phyloP scores from a whole-genome alignment of 441 rosid genomes.

The Adansonia madagascariensis region DNA sequence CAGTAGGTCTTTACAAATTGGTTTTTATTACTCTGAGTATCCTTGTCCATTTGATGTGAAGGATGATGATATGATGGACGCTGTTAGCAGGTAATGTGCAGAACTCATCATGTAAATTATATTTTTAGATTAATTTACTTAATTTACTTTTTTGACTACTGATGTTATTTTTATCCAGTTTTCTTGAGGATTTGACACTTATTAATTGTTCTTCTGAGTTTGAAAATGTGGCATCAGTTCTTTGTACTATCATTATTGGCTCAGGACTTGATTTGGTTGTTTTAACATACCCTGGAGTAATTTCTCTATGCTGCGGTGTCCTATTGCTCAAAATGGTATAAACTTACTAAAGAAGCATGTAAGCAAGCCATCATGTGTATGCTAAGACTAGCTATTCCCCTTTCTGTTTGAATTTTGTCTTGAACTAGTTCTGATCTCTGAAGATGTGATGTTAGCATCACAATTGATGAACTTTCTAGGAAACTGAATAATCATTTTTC shows the following conservation, averaged over 20 bases:
- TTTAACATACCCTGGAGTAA: background rate
- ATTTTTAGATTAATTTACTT: background rate
- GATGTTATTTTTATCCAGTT: background rate
- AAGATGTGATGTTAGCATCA: background rate
- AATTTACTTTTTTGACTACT: background rate
- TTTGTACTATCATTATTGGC: background rate
- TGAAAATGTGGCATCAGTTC: background rate
- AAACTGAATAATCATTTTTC: background rate
- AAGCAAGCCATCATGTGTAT: background rate
- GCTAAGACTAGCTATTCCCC: background rate
- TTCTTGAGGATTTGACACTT: slow-evolving; percentile 2
- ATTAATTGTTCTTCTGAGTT: background rate
- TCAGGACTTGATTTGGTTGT: slow-evolving; percentile 14
- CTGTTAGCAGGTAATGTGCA: slow-evolving; percentile 62
- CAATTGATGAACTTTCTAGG: background rate
- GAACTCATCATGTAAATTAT: slow-evolving; percentile 19
- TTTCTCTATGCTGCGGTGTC: background rate
- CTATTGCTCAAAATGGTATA: slow-evolving; percentile 12
- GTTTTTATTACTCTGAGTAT: slow-evolving; percentile 70
- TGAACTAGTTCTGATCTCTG: slow-evolving; percentile 1
- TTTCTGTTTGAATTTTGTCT: background rate
- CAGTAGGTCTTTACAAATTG: slow-evolving; percentile 76
- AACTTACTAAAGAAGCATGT: background rate
- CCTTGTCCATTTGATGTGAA: slow-evolving; percentile 85
- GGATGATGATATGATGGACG: slow-evolving; percentile 61